Conservation (phyloP, 2,329 filamentous ascomycete species). For the Nannizziopsis arthrosporioides region DNA sequence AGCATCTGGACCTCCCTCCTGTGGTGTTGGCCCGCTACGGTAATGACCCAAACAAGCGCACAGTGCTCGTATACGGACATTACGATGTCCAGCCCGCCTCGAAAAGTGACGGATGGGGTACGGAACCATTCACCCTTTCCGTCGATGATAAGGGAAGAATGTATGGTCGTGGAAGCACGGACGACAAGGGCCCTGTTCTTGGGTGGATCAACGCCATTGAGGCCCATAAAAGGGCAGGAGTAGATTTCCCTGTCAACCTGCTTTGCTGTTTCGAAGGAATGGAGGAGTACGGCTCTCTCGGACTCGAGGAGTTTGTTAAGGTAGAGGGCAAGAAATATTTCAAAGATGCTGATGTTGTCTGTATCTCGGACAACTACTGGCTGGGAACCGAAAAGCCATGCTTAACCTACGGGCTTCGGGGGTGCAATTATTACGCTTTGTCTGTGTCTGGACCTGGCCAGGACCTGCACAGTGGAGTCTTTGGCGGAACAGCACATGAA, state of each 20-base stretch:
- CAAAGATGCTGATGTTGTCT: slow-evolving; percentile 88
- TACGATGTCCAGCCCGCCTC: slow-evolving; percentile 96
- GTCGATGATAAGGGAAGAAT: slow-evolving; percentile 87
- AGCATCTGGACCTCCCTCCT: slow-evolving; percentile 81
- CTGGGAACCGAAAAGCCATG: slow-evolving; percentile 97
- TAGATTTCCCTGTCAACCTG: slow-evolving; percentile 94
- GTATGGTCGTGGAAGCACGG: slow-evolving; percentile 89
- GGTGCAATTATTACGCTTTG: slow-evolving; percentile 95
- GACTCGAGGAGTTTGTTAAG: slow-evolving; percentile 86
- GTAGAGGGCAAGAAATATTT: slow-evolving; percentile 89
- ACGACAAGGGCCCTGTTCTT: slow-evolving; percentile 94
- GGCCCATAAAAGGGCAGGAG: slow-evolving; percentile 85
- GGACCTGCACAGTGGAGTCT: slow-evolving; percentile 93
- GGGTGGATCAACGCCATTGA: slow-evolving; percentile 98
- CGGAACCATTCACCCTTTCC: slow-evolving; percentile 80
- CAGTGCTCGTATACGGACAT: slow-evolving; percentile 93
- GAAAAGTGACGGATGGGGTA: slow-evolving; percentile 88
- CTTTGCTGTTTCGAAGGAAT: slow-evolving; percentile 99
- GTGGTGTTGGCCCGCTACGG: slow-evolving; percentile 89
- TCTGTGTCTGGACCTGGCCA: slow-evolving; percentile 83
- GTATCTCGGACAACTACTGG: slow-evolving; percentile 99
- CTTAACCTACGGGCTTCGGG: slow-evolving; percentile 89
- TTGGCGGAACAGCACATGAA: slow-evolving; percentile 91
- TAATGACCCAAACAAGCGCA: slow-evolving; percentile 81
- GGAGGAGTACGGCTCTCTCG: slow-evolving; percentile 97